A percentile compares a stretch with the other conserved stretches of the same genome.
phyloP scores from a whole-genome alignment of 805 yeast genomes.

The Komagataella kurtzmanii region DNA sequence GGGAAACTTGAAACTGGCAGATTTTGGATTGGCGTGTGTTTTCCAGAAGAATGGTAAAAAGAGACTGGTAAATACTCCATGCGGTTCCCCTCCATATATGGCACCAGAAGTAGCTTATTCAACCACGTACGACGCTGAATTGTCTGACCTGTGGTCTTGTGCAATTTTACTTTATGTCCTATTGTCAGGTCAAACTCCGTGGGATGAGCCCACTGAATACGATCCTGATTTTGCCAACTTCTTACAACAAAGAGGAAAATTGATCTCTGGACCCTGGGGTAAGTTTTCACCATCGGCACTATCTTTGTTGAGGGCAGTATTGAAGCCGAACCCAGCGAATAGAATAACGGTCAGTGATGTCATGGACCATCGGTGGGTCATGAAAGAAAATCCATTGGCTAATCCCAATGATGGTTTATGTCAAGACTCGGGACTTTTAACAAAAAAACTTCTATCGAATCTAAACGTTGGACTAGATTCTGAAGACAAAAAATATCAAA shows the following conservation, averaged over 20 bases:
- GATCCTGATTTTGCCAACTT: constrained; percentile 34
- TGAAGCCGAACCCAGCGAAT: constrained; percentile 32
- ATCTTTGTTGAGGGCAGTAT: constrained; percentile 36
- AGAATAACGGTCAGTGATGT: constrained; percentile 29
- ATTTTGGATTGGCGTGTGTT: constrained; percentile 62
- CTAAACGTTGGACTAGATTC: constrained; percentile 41
- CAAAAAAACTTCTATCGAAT: constrained; percentile 34
- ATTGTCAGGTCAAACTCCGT: constrained; percentile 53
- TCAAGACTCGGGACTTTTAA: constrained; percentile 34
- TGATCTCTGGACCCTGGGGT: constrained; percentile 39
- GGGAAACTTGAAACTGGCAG: constrained; percentile 64
- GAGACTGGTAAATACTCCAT: constrained; percentile 34
- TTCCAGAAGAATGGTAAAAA: constrained; percentile 34
- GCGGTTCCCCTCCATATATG: constrained; percentile 69
- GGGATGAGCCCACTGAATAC: constrained; percentile 48
- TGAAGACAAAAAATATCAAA: constrained; percentile 19
- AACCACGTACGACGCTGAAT: constrained; percentile 40
- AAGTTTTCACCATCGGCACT: constrained; percentile 32
- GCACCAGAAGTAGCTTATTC: constrained; percentile 55
- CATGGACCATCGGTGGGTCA: constrained; percentile 42
- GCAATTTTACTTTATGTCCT: constrained; percentile 53
- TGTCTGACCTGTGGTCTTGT: constrained; percentile 57
- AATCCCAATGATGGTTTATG: constrained; percentile 32
- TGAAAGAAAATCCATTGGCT: constrained; percentile 26
- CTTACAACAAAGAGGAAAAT: constrained; percentile 29